Evolutionary conservation across 805 yeast genomes (phyloP).

Genomic region (Candida maris): DNA sequence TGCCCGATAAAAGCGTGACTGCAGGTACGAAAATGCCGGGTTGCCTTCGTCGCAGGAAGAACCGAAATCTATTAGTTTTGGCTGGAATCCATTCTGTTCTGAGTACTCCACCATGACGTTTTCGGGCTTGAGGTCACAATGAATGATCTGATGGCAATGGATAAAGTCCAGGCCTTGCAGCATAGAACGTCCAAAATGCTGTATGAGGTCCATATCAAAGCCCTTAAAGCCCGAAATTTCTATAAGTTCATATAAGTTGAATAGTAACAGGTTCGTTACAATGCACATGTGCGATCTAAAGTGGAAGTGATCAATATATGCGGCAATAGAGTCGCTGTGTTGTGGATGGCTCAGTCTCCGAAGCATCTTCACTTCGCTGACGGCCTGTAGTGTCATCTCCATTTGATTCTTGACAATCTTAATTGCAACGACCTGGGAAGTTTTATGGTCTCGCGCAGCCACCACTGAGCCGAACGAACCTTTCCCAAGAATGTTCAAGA

Average conservation of each 20-base stretch:
- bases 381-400: conserved; percentile 73
- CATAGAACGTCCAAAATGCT: conserved; percentile 50
- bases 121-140: conserved; percentile 86
- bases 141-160: conserved; percentile 57
- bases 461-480: conserved; percentile 85
- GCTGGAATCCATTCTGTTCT: conserved; percentile 29
- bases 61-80: conserved; percentile 82
- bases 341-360: conserved; percentile 38
- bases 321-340: conserved; percentile 39
- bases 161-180: conserved; percentile 58
- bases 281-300: conserved; percentile 84
- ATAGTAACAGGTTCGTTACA: conserved; percentile 65
- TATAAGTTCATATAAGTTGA: conserved; percentile 60
- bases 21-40: conserved; percentile 47
- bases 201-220: conserved; percentile 38
- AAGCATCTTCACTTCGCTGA: conserved; percentile 68
- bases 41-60: conserved; percentile 49
- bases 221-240: conserved; percentile 51
- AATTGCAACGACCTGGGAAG: conserved; percentile 57
- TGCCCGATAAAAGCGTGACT: conserved; percentile 72
- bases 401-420: conserved; percentile 73
- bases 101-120: conserved; percentile 57
- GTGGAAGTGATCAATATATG: conserved; percentile 65
- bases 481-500: conserved; percentile 56
- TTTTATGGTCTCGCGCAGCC: conserved; percentile 63